A percentile compares a stretch with the other conserved stretches of the same genome.
These are phyloP conservation scores for Paramecium sexaurelia DNA, from an alignment of 73 alveolate genomes.

Conservation along the genomic window DNA sequence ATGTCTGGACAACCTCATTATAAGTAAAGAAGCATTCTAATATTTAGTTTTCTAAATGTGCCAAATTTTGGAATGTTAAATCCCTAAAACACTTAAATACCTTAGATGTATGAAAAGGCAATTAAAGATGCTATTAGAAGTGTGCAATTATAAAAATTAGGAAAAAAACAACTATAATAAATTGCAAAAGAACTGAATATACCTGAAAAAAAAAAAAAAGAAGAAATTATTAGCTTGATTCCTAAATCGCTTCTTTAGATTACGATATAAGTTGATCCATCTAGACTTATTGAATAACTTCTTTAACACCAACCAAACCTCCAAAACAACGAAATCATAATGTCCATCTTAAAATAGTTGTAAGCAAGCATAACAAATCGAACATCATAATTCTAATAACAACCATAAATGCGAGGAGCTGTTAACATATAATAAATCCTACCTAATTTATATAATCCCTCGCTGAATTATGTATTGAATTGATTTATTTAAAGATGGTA, in stretches of 20 bases:
- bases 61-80: not conserved
- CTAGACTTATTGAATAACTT: not conserved
- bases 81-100: not conserved
- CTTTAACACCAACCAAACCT: not conserved
- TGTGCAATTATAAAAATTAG: slow-evolving; percentile 42
- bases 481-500: not conserved
- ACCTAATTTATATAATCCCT: not conserved
- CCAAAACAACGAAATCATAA: not conserved
- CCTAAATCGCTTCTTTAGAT: not conserved
- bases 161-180: slow-evolving; percentile 35
- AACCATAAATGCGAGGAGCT: not conserved
- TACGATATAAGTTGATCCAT: not conserved
- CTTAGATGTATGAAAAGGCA: not conserved
- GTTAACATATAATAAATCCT: not conserved
- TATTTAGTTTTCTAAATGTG: slow-evolving; percentile 32
- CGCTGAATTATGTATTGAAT: not conserved
- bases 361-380: not conserved
- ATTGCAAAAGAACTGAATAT: slow-evolving; percentile 53
- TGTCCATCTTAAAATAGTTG: not conserved
- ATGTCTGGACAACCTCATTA: slow-evolving; percentile 33
- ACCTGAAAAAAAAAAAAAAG: slow-evolving; percentile 23
- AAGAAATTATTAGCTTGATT: not conserved
- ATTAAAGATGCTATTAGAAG: not conserved
- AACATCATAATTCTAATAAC: not conserved
- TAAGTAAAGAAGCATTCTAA: slow-evolving; percentile 3